phyloP scores from a whole-genome alignment of 2,329 filamentous ascomycete genomes.

The Epichloe uncinata region DNA sequence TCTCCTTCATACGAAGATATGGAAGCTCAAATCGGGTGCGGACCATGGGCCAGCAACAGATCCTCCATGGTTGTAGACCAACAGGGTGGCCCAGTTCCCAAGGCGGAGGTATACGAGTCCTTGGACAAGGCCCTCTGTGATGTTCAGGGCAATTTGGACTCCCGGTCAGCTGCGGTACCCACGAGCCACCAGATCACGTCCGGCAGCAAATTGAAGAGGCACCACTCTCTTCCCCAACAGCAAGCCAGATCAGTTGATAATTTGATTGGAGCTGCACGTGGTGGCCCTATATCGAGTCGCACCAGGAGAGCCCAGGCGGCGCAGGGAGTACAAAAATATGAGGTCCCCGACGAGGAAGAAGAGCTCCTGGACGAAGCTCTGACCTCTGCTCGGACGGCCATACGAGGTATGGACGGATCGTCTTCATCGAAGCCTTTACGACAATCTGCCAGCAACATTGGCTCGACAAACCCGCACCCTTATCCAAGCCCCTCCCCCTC shows the following conservation, averaged over 20 bases:
- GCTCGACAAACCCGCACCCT: conserved; percentile 34
- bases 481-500: conserved; percentile 63
- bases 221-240: conserved; percentile 51
- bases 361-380: conserved; percentile 87
- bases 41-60: conserved; percentile 75
- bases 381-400: conserved; percentile 60
- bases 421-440: conserved; percentile 28
- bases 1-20: conserved; percentile 74
- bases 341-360: conserved; percentile 92
- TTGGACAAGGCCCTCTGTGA: conserved; percentile 45
- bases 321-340: conserved; percentile 72
- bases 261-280: conserved; percentile 40
- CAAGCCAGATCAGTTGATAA: conserved; percentile 53
- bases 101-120: conserved; percentile 45
- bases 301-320: conserved; percentile 64
- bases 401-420: conserved; percentile 52
- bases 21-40: conserved; percentile 85
- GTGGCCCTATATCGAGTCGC: conserved; percentile 59
- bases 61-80: conserved; percentile 70
- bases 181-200: conserved; percentile 36
- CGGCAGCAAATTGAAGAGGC: conserved; percentile 44
- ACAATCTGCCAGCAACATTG: conserved; percentile 52
- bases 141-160: conserved; percentile 36
- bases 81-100: conserved; percentile 33
- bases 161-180: conserved; percentile 32